Conservation (phyloP, 1,139 yeast genomes). For the Groenewaldozyma sp. region DNA sequence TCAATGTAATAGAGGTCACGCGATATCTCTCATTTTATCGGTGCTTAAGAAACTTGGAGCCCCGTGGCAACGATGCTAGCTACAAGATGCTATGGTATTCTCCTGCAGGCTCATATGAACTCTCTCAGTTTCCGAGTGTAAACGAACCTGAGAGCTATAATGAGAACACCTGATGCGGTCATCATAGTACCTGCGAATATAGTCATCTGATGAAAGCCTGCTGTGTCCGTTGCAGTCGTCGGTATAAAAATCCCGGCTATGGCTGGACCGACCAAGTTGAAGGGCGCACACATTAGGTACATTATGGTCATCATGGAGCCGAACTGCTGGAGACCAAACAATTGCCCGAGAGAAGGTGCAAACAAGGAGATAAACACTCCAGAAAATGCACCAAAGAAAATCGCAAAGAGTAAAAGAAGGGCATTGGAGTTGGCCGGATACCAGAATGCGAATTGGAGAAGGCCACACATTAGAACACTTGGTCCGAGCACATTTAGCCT, state of each 20-base stretch:
- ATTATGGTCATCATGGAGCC: slow-evolving; percentile 46
- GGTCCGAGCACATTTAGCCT: slow-evolving; percentile 36
- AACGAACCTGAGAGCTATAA: slow-evolving; percentile 3
- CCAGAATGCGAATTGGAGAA: slow-evolving; percentile 24
- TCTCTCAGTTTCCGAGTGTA: slow-evolving; percentile 2
- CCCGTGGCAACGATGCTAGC: too few species aligned
- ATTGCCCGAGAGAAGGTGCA: slow-evolving; percentile 38
- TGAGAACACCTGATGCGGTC: slow-evolving; percentile 7
- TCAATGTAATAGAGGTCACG: too few species aligned
- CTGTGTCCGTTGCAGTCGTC: slow-evolving; percentile 11
- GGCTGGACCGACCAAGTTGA: slow-evolving; percentile 41
- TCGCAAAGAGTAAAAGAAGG: slow-evolving; percentile 31
- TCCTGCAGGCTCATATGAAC: slow-evolving; percentile 5
- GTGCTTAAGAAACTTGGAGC: too few species aligned
- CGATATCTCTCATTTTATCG: too few species aligned
- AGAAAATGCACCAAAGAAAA: slow-evolving; percentile 40
- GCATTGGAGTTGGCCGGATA: slow-evolving; percentile 17
- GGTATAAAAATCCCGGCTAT: slow-evolving; percentile 38
- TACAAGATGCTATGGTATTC: too few species aligned
- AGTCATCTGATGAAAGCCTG: slow-evolving; percentile 15
- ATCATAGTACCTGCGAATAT: slow-evolving; percentile 18
- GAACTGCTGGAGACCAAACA: slow-evolving; percentile 37
- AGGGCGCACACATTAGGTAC: slow-evolving; percentile 43
- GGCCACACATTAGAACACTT: slow-evolving; percentile 21
- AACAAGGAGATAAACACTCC: slow-evolving; percentile 34